Base-by-base conservation (phyloP, 108 stramenopile species). In the Discostella stelligeroides region DNA sequence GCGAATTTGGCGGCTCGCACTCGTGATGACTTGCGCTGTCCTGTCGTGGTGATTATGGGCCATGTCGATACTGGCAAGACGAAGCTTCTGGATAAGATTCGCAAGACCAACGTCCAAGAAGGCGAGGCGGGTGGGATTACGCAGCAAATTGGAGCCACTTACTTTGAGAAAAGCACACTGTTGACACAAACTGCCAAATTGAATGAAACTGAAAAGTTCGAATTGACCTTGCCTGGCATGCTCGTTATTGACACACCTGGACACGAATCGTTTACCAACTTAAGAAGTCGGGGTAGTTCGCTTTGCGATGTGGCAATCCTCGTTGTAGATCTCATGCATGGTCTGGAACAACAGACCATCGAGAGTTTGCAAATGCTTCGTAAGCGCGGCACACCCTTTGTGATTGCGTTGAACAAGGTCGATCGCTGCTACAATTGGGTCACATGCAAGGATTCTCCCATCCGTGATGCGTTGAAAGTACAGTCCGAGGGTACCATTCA, bases 61-160 rank as follows among this genome's bases (percentile, higher is more conserved):
- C 99, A 99, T 70, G 99, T 98, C 73, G 98, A 98, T 83, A 98
- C 99, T 48, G 98, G 98, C 43, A 99, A 99, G 80, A 99, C 99
- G 45, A 98, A 97, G 84, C 81, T 99, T 34, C 72, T 99, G 55
- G 99, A 99, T 71, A 98, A 98, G 79, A 99, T 99, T 63, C 87
- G 99, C 27, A 97, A 95, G 71, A 99, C 99, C 15, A 98, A 98
- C 73, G 99, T 99, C 15, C 98, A 99, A 82, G 99, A 97, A 62
- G 98, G 98, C 30, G 99, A 99, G 83, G 99, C 99, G 14, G 99
- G 99, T 24, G 99, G 99, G 50, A 99, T 99, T 70, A 99, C 99
- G 13, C 99, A 99, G 81, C 97, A 98, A 82, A 99, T 99, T 84
- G 99, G 99, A 56, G 98, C 99, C 18, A 99, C 99, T 10, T 98